phyloP scores from a whole-genome alignment of 2,329 filamentous ascomycete genomes.

The Xenoacremonium recifei region DNA sequence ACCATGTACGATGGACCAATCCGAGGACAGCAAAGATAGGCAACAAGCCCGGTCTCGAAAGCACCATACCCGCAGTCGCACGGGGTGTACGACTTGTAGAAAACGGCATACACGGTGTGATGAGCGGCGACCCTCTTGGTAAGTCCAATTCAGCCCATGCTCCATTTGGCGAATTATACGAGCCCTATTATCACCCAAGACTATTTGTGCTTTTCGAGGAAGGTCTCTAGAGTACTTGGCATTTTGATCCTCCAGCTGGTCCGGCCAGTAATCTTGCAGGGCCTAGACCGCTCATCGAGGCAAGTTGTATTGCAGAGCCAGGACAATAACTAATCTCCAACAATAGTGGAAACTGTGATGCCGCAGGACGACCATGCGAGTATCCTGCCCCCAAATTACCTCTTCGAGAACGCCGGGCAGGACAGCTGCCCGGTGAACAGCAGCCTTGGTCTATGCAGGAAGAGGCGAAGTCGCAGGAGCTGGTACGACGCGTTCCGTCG shows the following conservation, averaged over 20 bases:
- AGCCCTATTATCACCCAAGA: too few species aligned
- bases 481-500: too few species aligned
- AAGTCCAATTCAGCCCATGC: constrained; percentile 1
- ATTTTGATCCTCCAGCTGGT: background rate
- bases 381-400: constrained; percentile 14
- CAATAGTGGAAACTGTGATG: constrained; percentile 17
- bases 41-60: constrained; percentile 13
- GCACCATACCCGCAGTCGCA: constrained; percentile 19
- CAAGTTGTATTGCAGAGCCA: too few species aligned
- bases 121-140: constrained; percentile 9
- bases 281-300: too few species aligned
- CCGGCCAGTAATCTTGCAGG: too few species aligned
- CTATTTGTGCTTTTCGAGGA: too few species aligned
- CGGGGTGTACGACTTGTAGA: constrained; percentile 20
- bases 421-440: constrained; percentile 19
- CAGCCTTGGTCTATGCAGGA: constrained; percentile 15
- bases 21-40: too few species aligned
- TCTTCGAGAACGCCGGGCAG: constrained; percentile 20
- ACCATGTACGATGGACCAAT: too few species aligned
- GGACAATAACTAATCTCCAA: background rate
- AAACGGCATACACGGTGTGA: constrained; percentile 22
- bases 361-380: constrained; percentile 13
- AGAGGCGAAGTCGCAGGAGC: too few species aligned
- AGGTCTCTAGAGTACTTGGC: background rate
- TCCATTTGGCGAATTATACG: constrained; percentile 2